phyloP scores from a whole-genome alignment of 768 basidiomycete genomes.

The Lactifluus subvellereus region DNA sequence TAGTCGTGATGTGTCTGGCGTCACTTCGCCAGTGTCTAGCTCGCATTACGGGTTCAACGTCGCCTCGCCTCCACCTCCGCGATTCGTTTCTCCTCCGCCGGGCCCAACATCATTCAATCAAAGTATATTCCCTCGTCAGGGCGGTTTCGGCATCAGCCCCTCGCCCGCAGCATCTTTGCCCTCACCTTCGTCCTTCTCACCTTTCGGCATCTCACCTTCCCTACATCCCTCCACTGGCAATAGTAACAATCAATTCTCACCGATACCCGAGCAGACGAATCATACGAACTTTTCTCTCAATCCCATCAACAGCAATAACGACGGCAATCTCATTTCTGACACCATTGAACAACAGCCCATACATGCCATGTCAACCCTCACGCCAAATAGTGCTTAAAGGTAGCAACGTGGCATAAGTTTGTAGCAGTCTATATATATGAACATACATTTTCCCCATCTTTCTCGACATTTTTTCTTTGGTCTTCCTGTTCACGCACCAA shows the following conservation, averaged over 20 bases:
- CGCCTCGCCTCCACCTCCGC: conserved; percentile 33
- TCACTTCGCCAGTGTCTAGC: conserved; percentile 30
- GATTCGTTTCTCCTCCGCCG: conserved; percentile 35
- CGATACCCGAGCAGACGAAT: conserved; percentile 27
- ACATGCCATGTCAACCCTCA: conserved; percentile 22
- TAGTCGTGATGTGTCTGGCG: conserved; percentile 29
- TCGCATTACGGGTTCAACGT: conserved; percentile 33
- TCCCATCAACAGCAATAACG: conserved; percentile 23
- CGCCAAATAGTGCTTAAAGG: conserved; percentile 23
- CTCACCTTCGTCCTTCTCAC: conserved; percentile 32
- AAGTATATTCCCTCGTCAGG: conserved; percentile 25
- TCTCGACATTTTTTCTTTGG: conserved; percentile 20
- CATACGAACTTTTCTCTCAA: conserved; percentile 23
- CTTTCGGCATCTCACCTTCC: conserved; percentile 34
- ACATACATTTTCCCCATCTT: conserved; percentile 24
- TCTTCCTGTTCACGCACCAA: conserved; percentile 23
- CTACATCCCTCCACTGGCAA: conserved; percentile 26
- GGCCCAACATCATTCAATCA: conserved; percentile 20
- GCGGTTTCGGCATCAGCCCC: conserved; percentile 28
- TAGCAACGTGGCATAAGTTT: conserved; percentile 22
- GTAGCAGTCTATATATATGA: conserved; percentile 27
- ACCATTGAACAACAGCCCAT: conserved; percentile 24
- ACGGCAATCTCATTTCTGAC: conserved; percentile 26
- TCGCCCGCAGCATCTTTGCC: conserved; percentile 21
- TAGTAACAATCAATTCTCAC: conserved; percentile 25